A percentile compares a stretch with the other conserved stretches of the same genome.
Evolutionary conservation across 2,329 filamentous ascomycete genomes (phyloP).

Genomic region (Fusarium duplospermum): DNA sequence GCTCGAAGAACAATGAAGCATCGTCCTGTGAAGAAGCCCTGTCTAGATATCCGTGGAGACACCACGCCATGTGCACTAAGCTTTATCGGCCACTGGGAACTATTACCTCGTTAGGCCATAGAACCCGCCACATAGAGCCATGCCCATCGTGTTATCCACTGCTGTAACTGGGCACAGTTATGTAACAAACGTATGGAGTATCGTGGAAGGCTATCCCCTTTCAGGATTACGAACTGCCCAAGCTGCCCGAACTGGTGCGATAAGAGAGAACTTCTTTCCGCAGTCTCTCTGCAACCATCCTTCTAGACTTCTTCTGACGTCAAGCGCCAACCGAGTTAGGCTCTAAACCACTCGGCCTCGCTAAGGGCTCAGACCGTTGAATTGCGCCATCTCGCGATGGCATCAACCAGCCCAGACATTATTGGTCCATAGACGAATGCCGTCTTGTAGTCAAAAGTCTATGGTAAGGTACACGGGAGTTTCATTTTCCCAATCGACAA

Average conservation of each 20-base stretch:
- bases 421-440: not conserved
- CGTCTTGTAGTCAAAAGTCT: not conserved
- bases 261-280: not conserved
- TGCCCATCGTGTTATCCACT: not conserved
- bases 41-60: not conserved
- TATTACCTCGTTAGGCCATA: not conserved
- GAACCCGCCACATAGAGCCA: not conserved
- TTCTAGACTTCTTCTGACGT: not conserved
- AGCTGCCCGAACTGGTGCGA: not conserved
- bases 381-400: slow-evolving; percentile 24
- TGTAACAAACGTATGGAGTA: not conserved
- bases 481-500: not conserved
- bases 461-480: not conserved
- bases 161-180: not conserved
- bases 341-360: not conserved
- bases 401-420: not conserved
- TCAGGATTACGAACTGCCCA: not conserved
- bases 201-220: not conserved
- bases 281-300: not conserved
- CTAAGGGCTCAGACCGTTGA: slow-evolving; percentile 10
- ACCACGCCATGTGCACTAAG: not conserved
- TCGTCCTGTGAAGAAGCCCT: not conserved
- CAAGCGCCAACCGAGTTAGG: not conserved
- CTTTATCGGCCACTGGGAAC: not conserved
- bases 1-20: not conserved